These are phyloP conservation scores for Mortierella sp. DNA, from an alignment of 371 early-diverging fungal genomes.

Conservation along the genomic window DNA sequence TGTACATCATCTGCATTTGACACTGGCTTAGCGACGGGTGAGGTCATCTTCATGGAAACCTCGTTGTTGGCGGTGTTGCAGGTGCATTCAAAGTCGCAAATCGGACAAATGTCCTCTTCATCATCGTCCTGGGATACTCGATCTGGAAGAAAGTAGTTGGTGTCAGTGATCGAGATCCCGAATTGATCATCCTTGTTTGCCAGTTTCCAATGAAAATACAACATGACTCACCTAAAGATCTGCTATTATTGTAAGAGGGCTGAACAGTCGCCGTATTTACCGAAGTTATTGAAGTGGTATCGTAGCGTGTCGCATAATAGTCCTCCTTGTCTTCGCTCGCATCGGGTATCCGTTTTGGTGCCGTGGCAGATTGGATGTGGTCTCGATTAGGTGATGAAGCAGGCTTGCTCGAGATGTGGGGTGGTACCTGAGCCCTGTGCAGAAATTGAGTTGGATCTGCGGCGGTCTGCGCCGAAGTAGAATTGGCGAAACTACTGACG, in stretches of 20 bases:
- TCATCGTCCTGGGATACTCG: constrained; percentile 44
- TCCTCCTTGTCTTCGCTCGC: neutral
- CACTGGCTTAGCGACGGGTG: neutral
- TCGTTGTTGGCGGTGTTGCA: constrained; percentile 56
- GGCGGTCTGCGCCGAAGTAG: neutral
- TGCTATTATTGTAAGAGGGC: neutral
- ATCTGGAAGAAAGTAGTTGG: neutral
- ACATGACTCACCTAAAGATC: constrained; percentile 9
- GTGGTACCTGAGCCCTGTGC: neutral
- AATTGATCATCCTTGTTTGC: neutral
- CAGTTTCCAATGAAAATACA: neutral
- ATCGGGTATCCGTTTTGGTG: neutral
- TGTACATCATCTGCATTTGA: constrained; percentile 16
- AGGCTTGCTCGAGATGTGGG: neutral
- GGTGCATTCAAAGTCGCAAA: constrained; percentile 73
- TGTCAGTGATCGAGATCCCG: neutral
- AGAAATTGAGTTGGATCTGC: neutral
- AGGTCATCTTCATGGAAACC: constrained; percentile 2
- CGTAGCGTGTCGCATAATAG: neutral
- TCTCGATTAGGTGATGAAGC: neutral
- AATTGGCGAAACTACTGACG: neutral
- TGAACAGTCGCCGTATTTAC: neutral
- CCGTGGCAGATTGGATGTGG: constrained; percentile 9
- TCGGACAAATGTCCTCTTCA: constrained; percentile 70
- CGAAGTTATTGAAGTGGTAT: constrained; percentile 2